A percentile compares a stretch with the other conserved stretches of the same genome.
Conservation (phyloP, 306 rosid genomes). For the Pyrus communis region DNA sequence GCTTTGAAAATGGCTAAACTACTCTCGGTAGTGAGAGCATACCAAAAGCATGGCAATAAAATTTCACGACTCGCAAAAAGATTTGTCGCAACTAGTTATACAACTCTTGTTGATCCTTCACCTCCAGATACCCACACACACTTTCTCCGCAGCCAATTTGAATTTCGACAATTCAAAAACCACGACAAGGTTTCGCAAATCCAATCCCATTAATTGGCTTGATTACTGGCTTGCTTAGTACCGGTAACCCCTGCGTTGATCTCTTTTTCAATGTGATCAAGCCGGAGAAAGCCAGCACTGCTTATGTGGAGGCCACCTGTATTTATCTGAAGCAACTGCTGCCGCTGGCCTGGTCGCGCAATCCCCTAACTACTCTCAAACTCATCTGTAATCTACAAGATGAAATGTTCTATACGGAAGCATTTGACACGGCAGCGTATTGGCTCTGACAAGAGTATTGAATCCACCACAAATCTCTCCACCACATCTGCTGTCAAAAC, state of each 20-base stretch:
- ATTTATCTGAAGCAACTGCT: not conserved
- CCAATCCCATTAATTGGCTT: not conserved
- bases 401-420: slow-evolving; percentile 32
- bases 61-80: not conserved
- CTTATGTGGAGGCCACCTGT: not conserved
- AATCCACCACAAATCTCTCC: too few relatives aligned
- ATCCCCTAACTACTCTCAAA: too few relatives aligned
- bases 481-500: too few relatives aligned
- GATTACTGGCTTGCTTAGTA: not conserved
- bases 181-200: not conserved
- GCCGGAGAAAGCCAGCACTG: not conserved
- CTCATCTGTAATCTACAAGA: not conserved
- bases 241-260: not conserved
- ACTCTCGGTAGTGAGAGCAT: not conserved
- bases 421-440: slow-evolving; percentile 33
- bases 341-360: too few relatives aligned
- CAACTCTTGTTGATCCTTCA: not conserved
- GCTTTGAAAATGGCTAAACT: too few relatives aligned
- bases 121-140: not conserved
- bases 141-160: not conserved
- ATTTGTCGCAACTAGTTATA: not conserved
- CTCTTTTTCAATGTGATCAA: not conserved
- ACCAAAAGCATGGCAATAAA: not conserved
- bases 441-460: slow-evolving; percentile 17
- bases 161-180: not conserved